A percentile compares a stretch with the other conserved stretches of the same genome.
These are phyloP conservation scores for Exophiala sideris DNA, from an alignment of 2,329 filamentous ascomycete genomes.

Conservation along the genomic window DNA sequence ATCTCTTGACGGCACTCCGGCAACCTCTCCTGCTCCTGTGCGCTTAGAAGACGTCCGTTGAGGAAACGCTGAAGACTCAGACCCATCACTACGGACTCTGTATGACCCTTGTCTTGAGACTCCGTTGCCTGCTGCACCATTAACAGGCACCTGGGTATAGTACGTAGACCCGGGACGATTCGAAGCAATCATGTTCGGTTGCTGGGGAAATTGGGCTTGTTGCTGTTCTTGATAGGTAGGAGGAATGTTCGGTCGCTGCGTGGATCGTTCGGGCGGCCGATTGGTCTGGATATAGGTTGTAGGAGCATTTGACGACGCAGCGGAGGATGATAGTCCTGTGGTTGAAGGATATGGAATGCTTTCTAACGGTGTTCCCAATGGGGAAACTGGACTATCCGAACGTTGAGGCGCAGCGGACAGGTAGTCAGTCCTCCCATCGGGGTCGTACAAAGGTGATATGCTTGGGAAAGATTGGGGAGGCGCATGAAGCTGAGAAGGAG, in stretches of 20 bases:
- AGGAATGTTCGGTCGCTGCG: slow-evolving; percentile 41
- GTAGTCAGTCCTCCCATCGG: slow-evolving; percentile 20
- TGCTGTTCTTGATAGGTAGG: slow-evolving; percentile 44
- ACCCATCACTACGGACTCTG: slow-evolving; percentile 58
- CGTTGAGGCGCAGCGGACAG: slow-evolving; percentile 12
- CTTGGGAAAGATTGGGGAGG: slow-evolving; percentile 14
- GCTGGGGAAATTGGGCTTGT: slow-evolving; percentile 41
- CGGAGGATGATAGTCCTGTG: slow-evolving; percentile 4
- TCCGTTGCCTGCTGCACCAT: slow-evolving; percentile 34
- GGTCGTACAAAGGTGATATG: slow-evolving; percentile 24
- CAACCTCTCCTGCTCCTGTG: slow-evolving; percentile 50
- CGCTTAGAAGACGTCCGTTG: slow-evolving; percentile 62
- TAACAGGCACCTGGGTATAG: slow-evolving; percentile 44
- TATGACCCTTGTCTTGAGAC: slow-evolving; percentile 44
- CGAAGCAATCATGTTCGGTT: slow-evolving; percentile 41
- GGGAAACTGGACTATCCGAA: slow-evolving; percentile 26
- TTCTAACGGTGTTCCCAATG: slow-evolving; percentile 17
- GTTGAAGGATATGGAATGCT: slow-evolving; percentile 11
- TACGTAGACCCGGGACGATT: slow-evolving; percentile 48
- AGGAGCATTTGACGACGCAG: slow-evolving; percentile 9
- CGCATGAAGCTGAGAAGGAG: slow-evolving; percentile 29
- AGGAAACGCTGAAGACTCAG: slow-evolving; percentile 53
- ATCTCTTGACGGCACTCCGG: slow-evolving; percentile 64
- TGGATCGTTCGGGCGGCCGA: slow-evolving; percentile 21
- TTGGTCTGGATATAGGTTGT: slow-evolving; percentile 14